Base-by-base conservation (phyloP, 2,329 filamentous ascomycete species). In the Canariomyces notabilis region DNA sequence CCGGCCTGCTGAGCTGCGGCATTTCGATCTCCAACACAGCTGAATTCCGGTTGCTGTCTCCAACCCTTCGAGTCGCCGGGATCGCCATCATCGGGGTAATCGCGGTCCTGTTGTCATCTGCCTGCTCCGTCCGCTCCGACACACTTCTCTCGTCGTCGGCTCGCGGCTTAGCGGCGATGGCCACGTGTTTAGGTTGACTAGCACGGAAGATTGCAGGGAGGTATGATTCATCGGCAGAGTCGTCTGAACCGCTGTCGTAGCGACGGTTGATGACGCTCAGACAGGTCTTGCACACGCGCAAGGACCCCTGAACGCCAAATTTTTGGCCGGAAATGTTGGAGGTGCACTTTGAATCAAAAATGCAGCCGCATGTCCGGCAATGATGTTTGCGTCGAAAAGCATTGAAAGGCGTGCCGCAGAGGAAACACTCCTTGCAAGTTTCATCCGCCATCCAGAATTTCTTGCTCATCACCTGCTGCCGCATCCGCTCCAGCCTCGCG, bases 371-470 rank as follows among this genome's bases (percentile, higher is more conserved):
- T 0, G 82, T 87, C 51, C 94, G 83, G 64, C 93, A 98, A 66
- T 98, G 93, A 64, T 98, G 93, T 62, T 98, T 98, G 54, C 93
- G 82, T 49, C 93, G 80, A 62, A 97, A 97, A 1, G 91, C 93
- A 0, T 89, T 89, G 61, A 98, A 98, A 2, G 87, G 79, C 48
- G 88, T 85, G 36, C 88, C 88, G 59, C 93, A 98, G 36, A 88
- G 80, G 63, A 96, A 98, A 61, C 93, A 98, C 59, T 96, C 91
- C 63, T 95, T 97, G 49, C 91, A 94, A 52, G 94, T 96, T 61
- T 97, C 93, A 62, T 98, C 93, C 49, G 89, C 87, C 93, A 98
- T 98, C 93, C 91, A 97, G 58, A 95, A 97, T 57, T 97, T 90
- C 60, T 90, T 93, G 63, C 87, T 95, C 37, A 97, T 70, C 6